Percentiles rank a stretch among this genome's conserved stretches.
Conservation (phyloP, 2,329 filamentous ascomycete species). For the Clarireedia monteithiana region DNA sequence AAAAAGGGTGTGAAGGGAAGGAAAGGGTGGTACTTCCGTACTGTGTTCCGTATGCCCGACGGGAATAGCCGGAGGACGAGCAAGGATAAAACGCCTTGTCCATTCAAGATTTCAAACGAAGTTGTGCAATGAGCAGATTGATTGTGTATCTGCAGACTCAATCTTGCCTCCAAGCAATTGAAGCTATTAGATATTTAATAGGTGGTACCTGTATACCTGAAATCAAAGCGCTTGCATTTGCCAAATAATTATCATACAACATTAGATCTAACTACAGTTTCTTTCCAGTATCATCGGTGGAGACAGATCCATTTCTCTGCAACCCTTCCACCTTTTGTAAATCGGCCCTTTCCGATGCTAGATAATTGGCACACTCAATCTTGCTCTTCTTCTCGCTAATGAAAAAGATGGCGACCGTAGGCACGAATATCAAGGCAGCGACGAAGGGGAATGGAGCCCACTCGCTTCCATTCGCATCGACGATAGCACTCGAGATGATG, state of each 20-base stretch:
- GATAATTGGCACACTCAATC: constrained; percentile 25
- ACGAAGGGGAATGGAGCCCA: constrained; percentile 26
- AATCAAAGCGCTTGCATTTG: no score
- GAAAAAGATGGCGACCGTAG: constrained; percentile 26
- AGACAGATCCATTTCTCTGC: neutral
- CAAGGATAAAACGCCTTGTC: no score
- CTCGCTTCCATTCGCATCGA: constrained; percentile 24
- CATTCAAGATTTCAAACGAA: no score
- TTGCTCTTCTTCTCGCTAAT: constrained; percentile 25
- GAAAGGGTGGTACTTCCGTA: neutral
- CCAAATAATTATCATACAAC: neutral
- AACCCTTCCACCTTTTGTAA: constrained; percentile 17
- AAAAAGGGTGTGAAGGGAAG: neutral
- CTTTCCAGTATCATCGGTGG: neutral
- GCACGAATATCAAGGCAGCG: constrained; percentile 25
- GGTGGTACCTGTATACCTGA: no score
- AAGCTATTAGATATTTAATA: no score
- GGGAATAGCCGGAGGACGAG: neutral
- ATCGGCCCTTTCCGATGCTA: constrained; percentile 19
- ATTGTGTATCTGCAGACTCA: no score
- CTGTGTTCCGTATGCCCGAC: neutral
- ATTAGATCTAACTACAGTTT: neutral
- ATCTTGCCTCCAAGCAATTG: no score
- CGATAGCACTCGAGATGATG: constrained; percentile 27
- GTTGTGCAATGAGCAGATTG: no score